Evolutionary conservation across 2,329 filamentous ascomycete species (phyloP), one percentile per base, ranked within the genome.

Genomic region (Ascochyta koolunga): DNA sequence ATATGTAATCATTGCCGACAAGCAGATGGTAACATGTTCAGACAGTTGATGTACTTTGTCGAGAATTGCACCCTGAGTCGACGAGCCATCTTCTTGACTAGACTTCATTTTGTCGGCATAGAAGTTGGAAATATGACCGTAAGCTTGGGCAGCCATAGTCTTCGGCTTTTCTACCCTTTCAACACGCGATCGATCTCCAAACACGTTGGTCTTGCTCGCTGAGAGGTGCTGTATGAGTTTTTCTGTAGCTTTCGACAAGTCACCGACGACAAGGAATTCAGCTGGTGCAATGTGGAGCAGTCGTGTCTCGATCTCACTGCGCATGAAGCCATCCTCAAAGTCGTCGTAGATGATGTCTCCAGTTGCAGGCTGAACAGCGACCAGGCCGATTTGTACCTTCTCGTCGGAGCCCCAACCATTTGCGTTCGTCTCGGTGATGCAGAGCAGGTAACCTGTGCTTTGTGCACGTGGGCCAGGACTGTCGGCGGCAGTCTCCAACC

Each of bases 241-340:
- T 35, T 98, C 91, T 0, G 93, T 96, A 0, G 91, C 90, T 66
- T 89, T 92, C 0, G 93, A 95, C 13, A 98, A 83, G 13, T 95
- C 87, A 13, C 95, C 95, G 1, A 99, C 91, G 38, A 99, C 89
- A 27, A 99, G 81, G 58, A 99, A 91, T 73, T 99, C 95, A 76
- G 93, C 96, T 0, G 95, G 95, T 0, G 93, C 91, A 61, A 99
- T 96, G 72, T 99, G 95, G 25, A 99, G 79, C 22, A 99, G 79
- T n/a, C 95, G 82, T 0, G 95, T 99, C 77, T 99, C 95, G 29
- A 99, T 89, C 72, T 99, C 95, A 66, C 89, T 92, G 42, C 95
- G 84, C 93, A 99, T 96, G 77, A 98, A 98, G 2, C 93, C 92
- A 68, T 99, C 95, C 65, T 98, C 91, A 65, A 99, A 99, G 54